A percentile compares a stretch with the other conserved stretches of the same genome.
phyloP scores from a whole-genome alignment of 2,329 filamentous ascomycete genomes.

The Leptographium radiaticola region DNA sequence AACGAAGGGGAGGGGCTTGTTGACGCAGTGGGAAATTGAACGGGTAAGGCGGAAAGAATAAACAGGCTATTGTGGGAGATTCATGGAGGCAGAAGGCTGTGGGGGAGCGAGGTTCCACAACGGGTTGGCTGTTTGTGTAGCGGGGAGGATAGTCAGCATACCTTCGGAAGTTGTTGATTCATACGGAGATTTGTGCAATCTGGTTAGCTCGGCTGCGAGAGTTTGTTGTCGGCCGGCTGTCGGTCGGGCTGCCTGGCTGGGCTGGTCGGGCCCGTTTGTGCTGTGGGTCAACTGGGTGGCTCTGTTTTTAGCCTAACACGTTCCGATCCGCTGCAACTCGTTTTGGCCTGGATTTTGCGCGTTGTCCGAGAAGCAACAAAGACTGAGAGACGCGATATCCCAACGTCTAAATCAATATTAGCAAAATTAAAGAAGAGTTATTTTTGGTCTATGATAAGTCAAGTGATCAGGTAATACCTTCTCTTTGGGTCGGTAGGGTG shows the following conservation, averaged over 20 bases:
- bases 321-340: neutral
- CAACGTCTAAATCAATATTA: too few species aligned
- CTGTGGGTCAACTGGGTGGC: neutral
- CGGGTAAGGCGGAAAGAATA: slow-evolving; percentile 1
- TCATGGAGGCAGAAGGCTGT: neutral
- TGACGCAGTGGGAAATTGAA: neutral
- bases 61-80: neutral
- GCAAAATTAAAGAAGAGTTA: too few species aligned
- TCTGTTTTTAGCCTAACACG: neutral
- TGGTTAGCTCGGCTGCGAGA: slow-evolving; percentile 4
- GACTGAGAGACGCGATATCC: too few species aligned
- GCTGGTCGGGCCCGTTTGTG: neutral
- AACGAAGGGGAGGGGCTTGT: neutral
- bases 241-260: neutral
- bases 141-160: slow-evolving; percentile 14
- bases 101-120: slow-evolving; percentile 9
- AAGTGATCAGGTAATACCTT: too few species aligned
- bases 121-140: slow-evolving; percentile 6
- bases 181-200: slow-evolving; percentile 18
- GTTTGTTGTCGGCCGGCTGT: slow-evolving; percentile 1
- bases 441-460: too few species aligned
- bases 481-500: too few species aligned
- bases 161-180: slow-evolving; percentile 33
- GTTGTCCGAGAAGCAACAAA: too few species aligned
- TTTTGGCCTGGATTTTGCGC: neutral